Base-by-base conservation (phyloP, 2,329 filamentous ascomycete genomes). In the Trichothecium roseum region DNA sequence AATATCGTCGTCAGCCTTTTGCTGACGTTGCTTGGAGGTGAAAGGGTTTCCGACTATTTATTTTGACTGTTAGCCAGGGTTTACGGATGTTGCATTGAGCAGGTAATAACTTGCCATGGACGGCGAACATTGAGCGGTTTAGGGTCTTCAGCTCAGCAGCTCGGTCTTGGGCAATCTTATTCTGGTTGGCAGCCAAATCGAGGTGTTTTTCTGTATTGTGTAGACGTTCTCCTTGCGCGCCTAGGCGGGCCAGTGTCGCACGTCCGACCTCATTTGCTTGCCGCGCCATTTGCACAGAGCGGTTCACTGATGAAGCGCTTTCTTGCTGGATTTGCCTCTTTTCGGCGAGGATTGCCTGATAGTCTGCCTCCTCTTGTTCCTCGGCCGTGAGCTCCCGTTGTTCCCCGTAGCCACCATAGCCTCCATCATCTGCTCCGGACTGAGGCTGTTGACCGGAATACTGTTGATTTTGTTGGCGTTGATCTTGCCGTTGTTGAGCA, bases 51-150 rank as follows among this genome's bases (percentile, higher is more conserved):
- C 67, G 18, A 88, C 79, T 24, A 24, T 24, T 24, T 10, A 24
- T 6, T 10, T 6, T 6, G 6, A 6, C 6, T 24, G 20, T 24
- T 24, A 24, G 20, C 20, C 20, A 24, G 20, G 6, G 6, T 24
- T 24, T 10, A 24, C 10, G 6, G n/a, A 24, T 6, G 6, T 24
- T 24, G 20, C 6, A 6, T 10, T 24, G 20, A 6, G 20, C 6
- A 10, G 20, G 20, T 24, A 10, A 10, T 24, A 10, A 24, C 20
- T 24, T 24, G 10, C 20, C 20, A 50, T 87, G 81, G 16, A 88
- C 74, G 5, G 84, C 83, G 51, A 94, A 94, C 86, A 95, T 94
- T 63, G 81, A 87, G 42, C 81, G 70, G 59, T 95, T 94, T 34
- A 93, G 66, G 1, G 75, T 84, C 63, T 89, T 89, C 27, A 95